These are phyloP conservation scores for Brassica hybrid DNA, from an alignment of 441 rosid genomes.

Conservation along the genomic window DNA sequence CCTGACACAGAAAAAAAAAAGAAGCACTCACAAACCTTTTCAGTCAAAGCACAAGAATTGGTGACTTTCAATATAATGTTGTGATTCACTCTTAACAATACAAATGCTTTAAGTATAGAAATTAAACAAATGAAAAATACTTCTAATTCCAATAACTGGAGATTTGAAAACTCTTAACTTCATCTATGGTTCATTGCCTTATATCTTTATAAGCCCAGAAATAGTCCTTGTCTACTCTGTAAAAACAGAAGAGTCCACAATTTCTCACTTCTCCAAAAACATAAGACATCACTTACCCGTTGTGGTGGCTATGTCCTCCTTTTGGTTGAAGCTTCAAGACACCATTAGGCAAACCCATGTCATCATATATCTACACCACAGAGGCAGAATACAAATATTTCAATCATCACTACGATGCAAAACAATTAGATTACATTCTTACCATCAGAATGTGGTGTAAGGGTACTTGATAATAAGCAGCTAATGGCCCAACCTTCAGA, in stretches of 20 bases:
- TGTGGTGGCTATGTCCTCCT: conserved; percentile 89
- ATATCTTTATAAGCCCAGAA: not conserved
- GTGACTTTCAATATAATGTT: not conserved
- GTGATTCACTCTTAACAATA: not conserved
- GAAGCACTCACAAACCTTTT: not conserved
- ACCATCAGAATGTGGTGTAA: conserved; percentile 86
- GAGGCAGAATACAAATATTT: not conserved
- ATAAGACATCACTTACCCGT: conserved; percentile 55
- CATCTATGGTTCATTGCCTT: not conserved
- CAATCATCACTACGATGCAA: conserved; percentile 15
- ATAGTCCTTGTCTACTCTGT: not conserved
- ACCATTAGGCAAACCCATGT: conserved; percentile 86
- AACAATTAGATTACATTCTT: conserved; percentile 6
- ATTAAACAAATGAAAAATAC: not conserved
- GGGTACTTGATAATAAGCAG: conserved; percentile 84
- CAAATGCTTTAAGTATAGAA: not conserved
- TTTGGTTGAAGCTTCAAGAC: conserved; percentile 79
- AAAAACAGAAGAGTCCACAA: not conserved
- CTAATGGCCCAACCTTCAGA: conserved; percentile 84
- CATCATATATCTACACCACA: conserved; percentile 70
- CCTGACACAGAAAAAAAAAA: conserved; percentile 52
- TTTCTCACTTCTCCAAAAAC: not conserved
- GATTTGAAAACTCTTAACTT: not conserved
- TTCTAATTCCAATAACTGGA: not conserved
- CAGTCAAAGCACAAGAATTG: not conserved